Conservation (phyloP, 2,329 filamentous ascomycete genomes). For the Coleophoma cylindrospora region DNA sequence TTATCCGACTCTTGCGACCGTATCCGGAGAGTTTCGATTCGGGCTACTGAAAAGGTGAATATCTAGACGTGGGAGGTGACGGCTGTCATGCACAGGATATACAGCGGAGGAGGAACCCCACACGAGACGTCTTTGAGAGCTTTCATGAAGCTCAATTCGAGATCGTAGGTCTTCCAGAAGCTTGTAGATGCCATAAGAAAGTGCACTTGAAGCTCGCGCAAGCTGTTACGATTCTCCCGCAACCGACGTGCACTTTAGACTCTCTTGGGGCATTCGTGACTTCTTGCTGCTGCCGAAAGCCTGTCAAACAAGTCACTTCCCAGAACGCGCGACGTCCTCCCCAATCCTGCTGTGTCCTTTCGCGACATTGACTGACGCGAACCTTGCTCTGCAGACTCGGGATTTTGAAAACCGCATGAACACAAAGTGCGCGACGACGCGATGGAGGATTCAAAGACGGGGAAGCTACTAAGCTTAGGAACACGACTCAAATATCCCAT, state of each 20-base stretch:
- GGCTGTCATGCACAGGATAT: slow-evolving; percentile 19
- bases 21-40: no score
- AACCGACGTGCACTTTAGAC: no score
- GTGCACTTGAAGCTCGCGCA: slow-evolving; percentile 14
- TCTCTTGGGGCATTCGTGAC: no score
- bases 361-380: slow-evolving; percentile 8
- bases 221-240: slow-evolving; percentile 5
- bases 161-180: slow-evolving; percentile 26
- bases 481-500: slow-evolving; percentile 83
- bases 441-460: slow-evolving; percentile 32
- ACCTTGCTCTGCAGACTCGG: slow-evolving; percentile 6
- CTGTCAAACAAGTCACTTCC: neutral
- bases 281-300: no score
- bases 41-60: slow-evolving; percentile 16
- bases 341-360: neutral
- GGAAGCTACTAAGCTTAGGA: slow-evolving; percentile 46
- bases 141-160: slow-evolving; percentile 22
- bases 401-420: slow-evolving; percentile 21
- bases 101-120: slow-evolving; percentile 22
- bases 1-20: no score
- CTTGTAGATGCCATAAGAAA: slow-evolving; percentile 19
- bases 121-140: slow-evolving; percentile 25
- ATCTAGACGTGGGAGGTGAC: slow-evolving; percentile 5
- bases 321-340: neutral
- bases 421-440: slow-evolving; percentile 15